phyloP scores from a whole-genome alignment of 495 filamentous ascomycete genomes.

The Bacidia rubella region DNA sequence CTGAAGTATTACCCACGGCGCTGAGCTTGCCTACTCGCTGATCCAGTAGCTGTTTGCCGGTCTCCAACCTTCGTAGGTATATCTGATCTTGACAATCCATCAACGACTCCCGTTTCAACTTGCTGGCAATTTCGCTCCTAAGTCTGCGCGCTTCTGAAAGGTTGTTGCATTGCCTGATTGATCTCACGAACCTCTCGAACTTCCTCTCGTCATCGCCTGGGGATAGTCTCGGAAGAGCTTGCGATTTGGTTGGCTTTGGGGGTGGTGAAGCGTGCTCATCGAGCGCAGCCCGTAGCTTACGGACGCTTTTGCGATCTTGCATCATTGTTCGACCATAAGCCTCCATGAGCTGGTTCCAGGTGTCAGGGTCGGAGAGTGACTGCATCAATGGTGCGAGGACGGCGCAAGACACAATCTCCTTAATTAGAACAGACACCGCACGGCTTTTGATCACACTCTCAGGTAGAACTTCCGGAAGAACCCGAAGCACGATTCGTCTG shows the following conservation, averaged over 20 bases:
- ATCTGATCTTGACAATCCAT: slow-evolving; percentile 67
- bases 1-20: slow-evolving; percentile 42
- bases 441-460: slow-evolving; percentile 59
- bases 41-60: slow-evolving; percentile 79
- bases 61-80: slow-evolving; percentile 78
- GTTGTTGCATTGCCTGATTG: slow-evolving; percentile 77
- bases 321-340: slow-evolving; percentile 76
- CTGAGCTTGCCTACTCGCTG: slow-evolving; percentile 75
- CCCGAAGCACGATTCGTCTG: slow-evolving; percentile 48
- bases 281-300: slow-evolving; percentile 81
- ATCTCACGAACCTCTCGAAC: slow-evolving; percentile 87
- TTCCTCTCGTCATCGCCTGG: slow-evolving; percentile 70
- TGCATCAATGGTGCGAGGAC: slow-evolving; percentile 59
- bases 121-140: slow-evolving; percentile 81
- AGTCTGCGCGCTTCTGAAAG: slow-evolving; percentile 89
- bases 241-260: slow-evolving; percentile 48
- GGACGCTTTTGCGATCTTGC: slow-evolving; percentile 90
- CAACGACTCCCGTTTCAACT: slow-evolving; percentile 72
- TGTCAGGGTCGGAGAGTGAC: slow-evolving; percentile 76
- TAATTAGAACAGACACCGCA: slow-evolving; percentile 63
- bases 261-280: slow-evolving; percentile 87
- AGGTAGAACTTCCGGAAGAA: slow-evolving; percentile 69
- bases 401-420: slow-evolving; percentile 70
- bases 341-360: slow-evolving; percentile 92
- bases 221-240: slow-evolving; percentile 52